A percentile compares a stretch with the other conserved stretches of the same genome.
Evolutionary conservation across 2,329 filamentous ascomycete species (phyloP).

Genomic region (Fusarium burgessii): DNA sequence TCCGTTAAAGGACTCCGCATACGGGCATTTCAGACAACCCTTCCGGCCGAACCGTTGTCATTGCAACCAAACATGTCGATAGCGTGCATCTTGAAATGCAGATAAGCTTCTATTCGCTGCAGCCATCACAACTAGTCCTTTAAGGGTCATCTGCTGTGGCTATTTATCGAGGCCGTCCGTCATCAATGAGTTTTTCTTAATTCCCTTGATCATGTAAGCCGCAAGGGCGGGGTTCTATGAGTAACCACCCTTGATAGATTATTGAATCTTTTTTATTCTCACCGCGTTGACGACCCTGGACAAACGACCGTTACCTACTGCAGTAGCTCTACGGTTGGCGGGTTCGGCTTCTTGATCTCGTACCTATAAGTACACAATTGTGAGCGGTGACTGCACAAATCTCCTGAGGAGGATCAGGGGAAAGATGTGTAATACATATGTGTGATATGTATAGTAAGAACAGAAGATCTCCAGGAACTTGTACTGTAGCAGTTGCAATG

Average conservation of each 20-base stretch:
- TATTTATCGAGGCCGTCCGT: constrained; percentile 11
- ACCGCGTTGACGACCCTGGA: constrained; percentile 28
- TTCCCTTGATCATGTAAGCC: constrained; percentile 33
- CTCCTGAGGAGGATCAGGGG: constrained; percentile 31
- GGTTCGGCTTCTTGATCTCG: constrained; percentile 9
- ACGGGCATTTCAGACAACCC: constrained; percentile 13
- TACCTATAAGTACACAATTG: constrained; percentile 1
- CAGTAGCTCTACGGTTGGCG: constrained; percentile 28
- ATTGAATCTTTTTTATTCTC: constrained; percentile 8
- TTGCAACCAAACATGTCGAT: constrained; percentile 26
- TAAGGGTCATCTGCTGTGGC: background rate
- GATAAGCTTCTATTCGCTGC: constrained; percentile 16
- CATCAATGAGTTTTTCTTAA: background rate
- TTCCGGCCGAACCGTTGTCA: constrained; percentile 27
- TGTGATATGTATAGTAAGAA: background rate
- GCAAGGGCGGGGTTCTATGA: constrained; percentile 17
- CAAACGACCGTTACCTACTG: constrained; percentile 13
- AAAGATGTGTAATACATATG: background rate
- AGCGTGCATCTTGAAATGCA: constrained; percentile 10
- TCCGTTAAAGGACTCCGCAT: constrained; percentile 22
- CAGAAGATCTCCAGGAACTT: background rate
- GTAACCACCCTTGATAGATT: background rate
- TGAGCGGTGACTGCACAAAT: constrained; percentile 25
- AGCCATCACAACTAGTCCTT: constrained; percentile 23
- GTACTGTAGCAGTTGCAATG: constrained; percentile 8